Evolutionary conservation across 768 basidiomycete genomes (phyloP), one percentile per base, ranked within the genome.

Genomic region (Leccinum arenicola): DNA sequence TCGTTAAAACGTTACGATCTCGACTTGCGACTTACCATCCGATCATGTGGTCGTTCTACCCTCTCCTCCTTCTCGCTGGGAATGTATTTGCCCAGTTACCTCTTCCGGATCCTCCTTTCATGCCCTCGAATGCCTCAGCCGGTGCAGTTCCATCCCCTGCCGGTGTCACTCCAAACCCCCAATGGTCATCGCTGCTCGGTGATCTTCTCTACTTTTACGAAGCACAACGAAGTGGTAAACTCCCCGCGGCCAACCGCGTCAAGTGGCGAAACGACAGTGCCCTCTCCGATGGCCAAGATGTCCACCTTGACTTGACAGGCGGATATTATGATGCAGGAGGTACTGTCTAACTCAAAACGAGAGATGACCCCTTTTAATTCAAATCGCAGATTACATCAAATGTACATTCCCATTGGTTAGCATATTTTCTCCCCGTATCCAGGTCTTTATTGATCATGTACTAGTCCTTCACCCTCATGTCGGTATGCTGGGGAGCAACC

Each of bases 301-400:
- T 79, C 35, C 80, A 80, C 6, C 67, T 93, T 15, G 90, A 98
- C 70, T 75, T 97, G 54, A 85, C 80, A 33, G 93, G 93, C 70
- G 95, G 95, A 7, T 96, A 88, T 70, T 95, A 92, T 69, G 95
- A 96, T 78, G 93, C 95, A 60, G 94, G 94, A 77, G 91, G 91
- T 90, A 67, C 66, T 77, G 65, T 60, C 47, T 38, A 19, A 36
- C 52, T 38, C 15, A 19, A 17, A 31, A 31, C 31, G n/a, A 49
- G 48, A 48, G 11, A 45, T 51, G 11, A 23, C 9, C 4, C 56
- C 19, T 36, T 48, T 38, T 54, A 60, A 56, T 48, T 21, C 19
- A 40, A 63, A 31, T 51, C 54, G 33, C 61, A 90, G 90, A 95
- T 74, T 96, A 88, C 71, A 88, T 95, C 73, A 96, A 95, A 68